These are phyloP conservation scores for Solanum pimpinellifolium DNA, from an alignment of 257 asterid species.

Conservation along the genomic window DNA sequence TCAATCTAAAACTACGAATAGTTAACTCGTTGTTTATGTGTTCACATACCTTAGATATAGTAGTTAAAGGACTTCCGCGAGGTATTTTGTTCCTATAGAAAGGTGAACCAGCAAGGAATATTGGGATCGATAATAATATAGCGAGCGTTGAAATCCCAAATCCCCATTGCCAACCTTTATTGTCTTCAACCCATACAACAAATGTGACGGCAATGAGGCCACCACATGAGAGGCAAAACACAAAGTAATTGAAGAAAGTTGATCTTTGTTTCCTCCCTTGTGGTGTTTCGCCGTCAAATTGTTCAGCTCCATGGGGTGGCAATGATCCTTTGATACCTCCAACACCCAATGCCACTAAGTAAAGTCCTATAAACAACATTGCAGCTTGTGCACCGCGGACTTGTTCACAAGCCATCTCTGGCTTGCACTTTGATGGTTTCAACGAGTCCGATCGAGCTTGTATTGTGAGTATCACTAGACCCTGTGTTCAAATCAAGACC, in stretches of 20 bases:
- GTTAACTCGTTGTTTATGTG: not conserved
- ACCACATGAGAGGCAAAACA: slow-evolving; percentile 61
- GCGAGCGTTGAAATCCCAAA: slow-evolving; percentile 60
- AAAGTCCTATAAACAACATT: slow-evolving; percentile 53
- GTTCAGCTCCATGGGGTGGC: slow-evolving; percentile 79
- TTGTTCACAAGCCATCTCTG: slow-evolving; percentile 25
- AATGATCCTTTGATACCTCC: slow-evolving; percentile 82
- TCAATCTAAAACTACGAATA: not conserved
- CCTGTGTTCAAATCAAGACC: slow-evolving; percentile 23
- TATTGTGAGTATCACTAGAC: slow-evolving; percentile 52
- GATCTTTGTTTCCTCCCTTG: slow-evolving; percentile 66
- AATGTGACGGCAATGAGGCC: slow-evolving; percentile 74
- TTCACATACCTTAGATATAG: slow-evolving; percentile 42
- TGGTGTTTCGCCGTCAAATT: slow-evolving; percentile 49
- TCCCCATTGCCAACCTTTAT: slow-evolving; percentile 95
- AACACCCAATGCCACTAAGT: slow-evolving; percentile 59
- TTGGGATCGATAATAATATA: slow-evolving; percentile 49
- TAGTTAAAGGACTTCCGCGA: slow-evolving; percentile 59
- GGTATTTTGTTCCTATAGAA: slow-evolving; percentile 61
- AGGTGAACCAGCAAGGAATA: slow-evolving; percentile 48
- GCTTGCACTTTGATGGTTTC: slow-evolving; percentile 46
- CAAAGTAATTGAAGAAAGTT: slow-evolving; percentile 78
- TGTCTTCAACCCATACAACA: slow-evolving; percentile 85
- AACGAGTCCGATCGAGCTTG: slow-evolving; percentile 60
- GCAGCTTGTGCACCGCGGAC: slow-evolving; percentile 69